A percentile compares a stretch with the other conserved stretches of the same genome.
Evolutionary conservation across 345 rosid genomes (phyloP).

Genomic region (Citropsis articulata): DNA sequence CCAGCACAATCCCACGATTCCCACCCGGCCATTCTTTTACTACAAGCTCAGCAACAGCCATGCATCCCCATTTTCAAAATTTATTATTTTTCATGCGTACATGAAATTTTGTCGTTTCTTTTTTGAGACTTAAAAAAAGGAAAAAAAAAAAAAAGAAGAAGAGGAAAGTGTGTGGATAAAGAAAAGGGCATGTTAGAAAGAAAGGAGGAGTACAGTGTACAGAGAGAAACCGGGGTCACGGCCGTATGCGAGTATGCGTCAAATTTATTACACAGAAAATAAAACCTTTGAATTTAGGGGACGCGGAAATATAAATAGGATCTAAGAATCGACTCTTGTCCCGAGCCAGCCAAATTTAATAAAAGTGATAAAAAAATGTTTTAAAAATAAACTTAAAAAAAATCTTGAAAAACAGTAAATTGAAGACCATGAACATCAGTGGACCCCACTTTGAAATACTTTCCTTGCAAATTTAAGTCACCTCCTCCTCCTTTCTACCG

Average conservation of each 20-base stretch:
- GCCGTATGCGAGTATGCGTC: too few species aligned
- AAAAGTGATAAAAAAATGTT: not conserved
- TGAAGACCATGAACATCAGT: not conserved
- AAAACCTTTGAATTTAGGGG: not conserved
- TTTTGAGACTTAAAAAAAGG: too few species aligned
- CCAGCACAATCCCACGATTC: too few species aligned
- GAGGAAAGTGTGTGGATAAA: not conserved
- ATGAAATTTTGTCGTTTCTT: too few species aligned
- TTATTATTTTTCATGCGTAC: too few species aligned
- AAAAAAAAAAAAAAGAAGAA: too few species aligned
- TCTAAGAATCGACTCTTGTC: not conserved
- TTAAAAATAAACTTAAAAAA: not conserved
- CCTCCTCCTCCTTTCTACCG: not conserved
- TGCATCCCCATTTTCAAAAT: too few species aligned
- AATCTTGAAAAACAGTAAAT: not conserved
- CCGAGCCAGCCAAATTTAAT: not conserved
- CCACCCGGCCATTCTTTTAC: too few species aligned
- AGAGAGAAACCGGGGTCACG: too few species aligned
- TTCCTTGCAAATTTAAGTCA: constrained; percentile 3
- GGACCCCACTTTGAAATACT: constrained; percentile 25
- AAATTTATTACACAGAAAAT: not conserved
- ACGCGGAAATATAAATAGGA: not conserved
- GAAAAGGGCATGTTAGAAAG: not conserved
- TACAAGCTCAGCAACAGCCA: too few species aligned
- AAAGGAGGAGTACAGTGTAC: too few species aligned